Evolutionary conservation across 495 filamentous ascomycete genomes (phyloP).

Genomic region (Hypoxylon cercidicola): DNA sequence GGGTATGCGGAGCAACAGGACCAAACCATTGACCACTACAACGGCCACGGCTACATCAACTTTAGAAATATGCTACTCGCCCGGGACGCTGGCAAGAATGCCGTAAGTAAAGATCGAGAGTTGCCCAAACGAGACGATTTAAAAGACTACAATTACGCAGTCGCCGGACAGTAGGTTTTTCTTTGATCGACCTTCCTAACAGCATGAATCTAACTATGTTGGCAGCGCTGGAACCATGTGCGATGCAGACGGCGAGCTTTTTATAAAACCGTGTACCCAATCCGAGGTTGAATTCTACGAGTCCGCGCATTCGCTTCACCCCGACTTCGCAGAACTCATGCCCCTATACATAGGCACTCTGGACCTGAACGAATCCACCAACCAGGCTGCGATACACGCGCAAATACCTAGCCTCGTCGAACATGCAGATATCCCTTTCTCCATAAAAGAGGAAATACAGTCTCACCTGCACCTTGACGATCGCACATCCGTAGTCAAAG

Average conservation of each 20-base stretch:
- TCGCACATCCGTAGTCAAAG: conserved; percentile 40
- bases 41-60: conserved; percentile 9
- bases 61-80: conserved; percentile 42
- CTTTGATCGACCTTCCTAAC: conserved; percentile 3
- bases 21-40: conserved; percentile 16
- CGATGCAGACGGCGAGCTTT: conserved; percentile 81
- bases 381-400: conserved; percentile 61
- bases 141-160: conserved; percentile 79
- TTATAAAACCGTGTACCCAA: conserved; percentile 93
- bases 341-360: conserved; percentile 87
- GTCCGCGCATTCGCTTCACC: conserved; percentile 70
- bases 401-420: conserved; percentile 59
- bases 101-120: conserved; percentile 31
- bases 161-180: conserved; percentile 90
- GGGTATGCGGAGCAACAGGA: conserved; percentile 23
- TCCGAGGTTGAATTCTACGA: conserved; percentile 95
- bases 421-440: conserved; percentile 55
- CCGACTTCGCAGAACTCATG: conserved; percentile 79
- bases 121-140: conserved; percentile 65
- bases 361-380: conserved; percentile 57
- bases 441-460: conserved; percentile 53
- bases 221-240: conserved; percentile 89
- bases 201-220: conserved; percentile 22
- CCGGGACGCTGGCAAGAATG: conserved; percentile 37
- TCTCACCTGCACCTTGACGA: conserved; percentile 47